Conservation (phyloP, 257 asterid species). For the Solanum gandarillasii region DNA sequence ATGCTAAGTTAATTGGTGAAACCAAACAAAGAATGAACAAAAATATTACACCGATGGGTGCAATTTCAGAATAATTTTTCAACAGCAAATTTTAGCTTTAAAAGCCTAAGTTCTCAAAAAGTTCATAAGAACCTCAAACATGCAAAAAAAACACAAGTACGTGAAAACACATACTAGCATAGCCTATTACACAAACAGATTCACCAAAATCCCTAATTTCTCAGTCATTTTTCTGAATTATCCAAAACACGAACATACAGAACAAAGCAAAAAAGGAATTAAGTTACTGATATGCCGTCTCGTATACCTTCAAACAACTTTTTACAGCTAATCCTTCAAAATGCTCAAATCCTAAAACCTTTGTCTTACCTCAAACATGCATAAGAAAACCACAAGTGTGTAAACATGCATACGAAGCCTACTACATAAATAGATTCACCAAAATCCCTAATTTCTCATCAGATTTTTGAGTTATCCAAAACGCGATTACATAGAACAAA, state of each 20-base stretch:
- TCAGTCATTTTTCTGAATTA: neutral
- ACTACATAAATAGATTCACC: neutral
- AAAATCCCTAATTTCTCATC: neutral
- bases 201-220: neutral
- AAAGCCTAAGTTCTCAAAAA: neutral
- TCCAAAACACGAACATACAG: neutral
- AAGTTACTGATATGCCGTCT: neutral
- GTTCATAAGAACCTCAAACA: neutral
- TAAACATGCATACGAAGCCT: neutral
- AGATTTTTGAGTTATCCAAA: neutral
- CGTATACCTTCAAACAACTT: neutral
- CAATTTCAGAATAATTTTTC: neutral
- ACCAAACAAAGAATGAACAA: neutral
- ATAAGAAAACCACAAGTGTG: neutral
- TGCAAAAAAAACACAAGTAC: neutral
- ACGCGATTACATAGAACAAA: neutral
- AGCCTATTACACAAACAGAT: neutral
- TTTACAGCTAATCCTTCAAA: neutral
- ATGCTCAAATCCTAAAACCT: neutral
- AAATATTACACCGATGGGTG: neutral
- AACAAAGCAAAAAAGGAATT: neutral
- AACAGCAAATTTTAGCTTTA: neutral
- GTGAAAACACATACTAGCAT: neutral
- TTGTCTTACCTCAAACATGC: neutral
- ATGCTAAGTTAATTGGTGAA: neutral